Evolutionary conservation across 805 yeast species (phyloP), one percentile per base, ranked within the genome.

Genomic region (Saturnispora serradocipensis): DNA sequence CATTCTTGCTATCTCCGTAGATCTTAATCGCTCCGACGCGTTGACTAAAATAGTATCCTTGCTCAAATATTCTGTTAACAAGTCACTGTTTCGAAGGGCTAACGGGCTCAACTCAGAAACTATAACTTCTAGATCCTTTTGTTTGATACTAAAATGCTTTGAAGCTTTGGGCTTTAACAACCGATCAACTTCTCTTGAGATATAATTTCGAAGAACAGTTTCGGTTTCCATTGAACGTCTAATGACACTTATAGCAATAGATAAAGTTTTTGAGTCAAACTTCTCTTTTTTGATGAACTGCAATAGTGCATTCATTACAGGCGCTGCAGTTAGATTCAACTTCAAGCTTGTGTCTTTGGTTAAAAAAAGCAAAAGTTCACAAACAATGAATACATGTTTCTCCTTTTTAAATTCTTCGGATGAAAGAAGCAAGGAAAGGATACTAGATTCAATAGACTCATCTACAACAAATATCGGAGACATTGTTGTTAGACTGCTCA

Each of bases 161-260:
- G 22, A 20, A 10, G 42, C 20, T 61, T 53, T 50, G 63, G 25
- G 49, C 25, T 18, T 18, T 45, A 81, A 73, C 30, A 72, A 67
- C 25, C 67, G 70, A 3, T 72, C 63, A 10, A 86, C 62, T 51
- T 83, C 88, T 22, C 73, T 68, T 0, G 67, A 58, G 59, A 87
- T 77, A 38, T 76, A 67, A 9, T 69, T 68, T 28, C 71, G 69
- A 5, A 88, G 67, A 11, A 77, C 67, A 0, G 72, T 74, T 0
- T 69, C 63, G 3, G 80, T 76, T 64, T 89, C 97, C 62, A 83
- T 80, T 52, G 89, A 82, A 43, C 85, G 72, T 61, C 96, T 76
- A 1, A 83, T 63, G 34, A 88, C 67, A 11, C 79, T 69, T 0
- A 80, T 71, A 20, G 82, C 69, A 1, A 78, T 64, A 5, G 74